phyloP scores from a whole-genome alignment of 305 asterid genomes.

The Fraxinus velutina region DNA sequence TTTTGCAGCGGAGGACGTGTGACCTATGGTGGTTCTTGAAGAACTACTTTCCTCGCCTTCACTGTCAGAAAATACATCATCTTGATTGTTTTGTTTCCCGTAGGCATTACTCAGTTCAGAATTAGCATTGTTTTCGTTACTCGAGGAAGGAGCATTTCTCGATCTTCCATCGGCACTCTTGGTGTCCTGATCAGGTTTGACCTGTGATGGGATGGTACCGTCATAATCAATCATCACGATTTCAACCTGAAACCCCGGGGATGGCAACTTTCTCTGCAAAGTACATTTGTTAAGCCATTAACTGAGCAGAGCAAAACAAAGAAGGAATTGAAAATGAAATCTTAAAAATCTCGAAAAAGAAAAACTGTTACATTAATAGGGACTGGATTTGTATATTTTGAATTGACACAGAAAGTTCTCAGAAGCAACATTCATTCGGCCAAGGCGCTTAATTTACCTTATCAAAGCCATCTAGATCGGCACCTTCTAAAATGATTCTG shows the following conservation, averaged over 20 bases:
- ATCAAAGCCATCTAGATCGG: conserved; percentile 77
- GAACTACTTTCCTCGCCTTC: conserved; percentile 66
- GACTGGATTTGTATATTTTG: background rate
- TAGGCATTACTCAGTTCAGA: conserved; percentile 39
- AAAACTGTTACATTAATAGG: background rate
- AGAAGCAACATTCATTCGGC: background rate
- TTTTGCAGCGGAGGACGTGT: conserved; percentile 30
- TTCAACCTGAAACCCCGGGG: conserved; percentile 91
- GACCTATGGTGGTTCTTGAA: conserved; percentile 32
- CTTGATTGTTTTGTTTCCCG: conserved; percentile 47
- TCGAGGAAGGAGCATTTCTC: conserved; percentile 37
- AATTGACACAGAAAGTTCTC: background rate
- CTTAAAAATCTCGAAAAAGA: background rate
- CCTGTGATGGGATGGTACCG: conserved; percentile 49
- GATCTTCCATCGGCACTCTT: conserved; percentile 39
- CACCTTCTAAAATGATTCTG: conserved; percentile 52
- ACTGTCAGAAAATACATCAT: conserved; percentile 85
- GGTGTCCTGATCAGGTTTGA: conserved; percentile 27
- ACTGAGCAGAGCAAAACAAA: background rate
- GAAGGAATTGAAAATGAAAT: background rate
- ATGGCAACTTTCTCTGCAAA: conserved; percentile 85
- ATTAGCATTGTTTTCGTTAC: conserved; percentile 37
- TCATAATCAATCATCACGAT: conserved; percentile 71
- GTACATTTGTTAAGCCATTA: conserved; percentile 5
- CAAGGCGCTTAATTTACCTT: conserved; percentile 38